A percentile compares a stretch with the other conserved stretches of the same genome.
Conservation (phyloP, 306 rosid species). For the Quillaja saponaria region DNA sequence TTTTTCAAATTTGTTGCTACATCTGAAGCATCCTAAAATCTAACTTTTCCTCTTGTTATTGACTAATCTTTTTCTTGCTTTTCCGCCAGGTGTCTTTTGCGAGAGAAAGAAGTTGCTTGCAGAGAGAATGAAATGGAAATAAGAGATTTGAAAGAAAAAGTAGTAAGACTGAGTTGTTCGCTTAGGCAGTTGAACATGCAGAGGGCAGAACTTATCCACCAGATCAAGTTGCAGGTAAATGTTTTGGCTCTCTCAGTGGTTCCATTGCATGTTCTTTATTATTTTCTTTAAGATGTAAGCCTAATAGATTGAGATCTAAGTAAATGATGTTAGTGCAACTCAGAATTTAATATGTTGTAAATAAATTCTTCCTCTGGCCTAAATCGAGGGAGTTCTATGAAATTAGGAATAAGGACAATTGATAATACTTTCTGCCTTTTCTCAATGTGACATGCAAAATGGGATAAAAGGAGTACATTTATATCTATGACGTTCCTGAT, state of each 20-base stretch:
- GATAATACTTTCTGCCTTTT: neutral
- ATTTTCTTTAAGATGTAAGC: neutral
- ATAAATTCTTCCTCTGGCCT: constrained; percentile 9
- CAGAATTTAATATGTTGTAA: neutral
- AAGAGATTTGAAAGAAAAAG: constrained; percentile 76
- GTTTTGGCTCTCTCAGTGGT: constrained; percentile 17
- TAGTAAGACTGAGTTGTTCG: constrained; percentile 56
- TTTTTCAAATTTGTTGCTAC: constrained; percentile 6
- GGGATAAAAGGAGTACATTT: too few relatives aligned
- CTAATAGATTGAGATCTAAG: constrained; percentile 13
- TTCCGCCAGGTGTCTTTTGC: constrained; percentile 54
- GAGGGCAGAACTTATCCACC: constrained; percentile 63
- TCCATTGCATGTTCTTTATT: neutral
- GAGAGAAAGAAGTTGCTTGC: constrained; percentile 66
- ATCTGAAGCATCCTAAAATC: constrained; percentile 3
- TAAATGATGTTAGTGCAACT: neutral
- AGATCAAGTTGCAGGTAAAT: constrained; percentile 52
- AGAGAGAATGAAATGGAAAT: constrained; percentile 75
- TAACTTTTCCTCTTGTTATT: neutral
- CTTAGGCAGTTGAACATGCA: constrained; percentile 63
- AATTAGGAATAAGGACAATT: neutral
- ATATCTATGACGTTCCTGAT: neutral
- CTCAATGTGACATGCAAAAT: too few relatives aligned
- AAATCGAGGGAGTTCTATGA: neutral
- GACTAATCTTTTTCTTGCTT: neutral